These are phyloP conservation scores for Neofusicoccum laricinum DNA, from an alignment of 2,329 filamentous ascomycete species.

Conservation along the genomic window DNA sequence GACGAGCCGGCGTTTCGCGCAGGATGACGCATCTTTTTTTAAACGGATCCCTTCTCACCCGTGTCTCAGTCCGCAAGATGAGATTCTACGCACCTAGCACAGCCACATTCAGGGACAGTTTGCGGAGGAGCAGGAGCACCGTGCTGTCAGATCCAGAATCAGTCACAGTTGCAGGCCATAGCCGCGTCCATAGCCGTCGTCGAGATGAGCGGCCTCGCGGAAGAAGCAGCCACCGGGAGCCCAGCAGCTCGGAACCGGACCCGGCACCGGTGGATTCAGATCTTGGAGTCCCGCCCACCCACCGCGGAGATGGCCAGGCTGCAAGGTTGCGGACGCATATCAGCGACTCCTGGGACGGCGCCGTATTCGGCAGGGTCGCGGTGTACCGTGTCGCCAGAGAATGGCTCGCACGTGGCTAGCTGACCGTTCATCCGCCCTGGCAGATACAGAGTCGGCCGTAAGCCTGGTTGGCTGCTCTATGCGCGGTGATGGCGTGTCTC, in stretches of 20 bases:
- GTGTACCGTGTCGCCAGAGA: too few relatives aligned
- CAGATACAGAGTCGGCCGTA: neutral
- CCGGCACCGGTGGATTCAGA: neutral
- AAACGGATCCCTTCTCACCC: neutral
- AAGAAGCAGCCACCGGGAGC: neutral
- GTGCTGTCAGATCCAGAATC: neutral
- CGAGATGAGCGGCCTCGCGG: too few relatives aligned
- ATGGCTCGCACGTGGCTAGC: neutral
- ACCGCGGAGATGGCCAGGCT: neutral
- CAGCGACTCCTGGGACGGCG: too few relatives aligned
- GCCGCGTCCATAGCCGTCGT: too few relatives aligned
- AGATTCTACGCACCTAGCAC: neutral
- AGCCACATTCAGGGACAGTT: neutral
- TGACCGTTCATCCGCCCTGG: neutral
- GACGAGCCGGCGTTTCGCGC: neutral
- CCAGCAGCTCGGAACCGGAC: neutral
- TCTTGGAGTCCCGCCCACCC: neutral
- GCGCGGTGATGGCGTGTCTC: neutral
- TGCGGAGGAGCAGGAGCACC: neutral
- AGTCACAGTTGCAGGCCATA: too few relatives aligned
- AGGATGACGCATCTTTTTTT: neutral
- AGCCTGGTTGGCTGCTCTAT: neutral
- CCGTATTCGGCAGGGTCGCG: neutral
- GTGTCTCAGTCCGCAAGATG: neutral
- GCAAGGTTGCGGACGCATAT: too few relatives aligned